These are phyloP conservation scores for Puccinia hordei DNA, from an alignment of 1,284 basidiomycete genomes.

Conservation along the genomic window DNA sequence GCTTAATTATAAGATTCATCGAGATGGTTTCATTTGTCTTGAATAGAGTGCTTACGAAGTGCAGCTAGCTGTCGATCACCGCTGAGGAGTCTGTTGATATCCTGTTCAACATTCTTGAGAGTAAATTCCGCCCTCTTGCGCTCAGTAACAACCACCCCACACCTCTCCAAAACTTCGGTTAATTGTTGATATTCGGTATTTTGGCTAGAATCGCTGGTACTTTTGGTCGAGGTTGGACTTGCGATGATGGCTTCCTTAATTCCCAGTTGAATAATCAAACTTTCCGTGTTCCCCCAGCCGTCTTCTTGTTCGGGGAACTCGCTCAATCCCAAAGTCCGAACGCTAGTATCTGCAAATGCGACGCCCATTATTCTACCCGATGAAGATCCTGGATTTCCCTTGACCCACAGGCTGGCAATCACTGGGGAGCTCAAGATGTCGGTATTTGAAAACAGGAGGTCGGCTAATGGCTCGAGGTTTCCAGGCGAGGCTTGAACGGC, in stretches of 20 bases:
- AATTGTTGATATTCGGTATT: conserved; percentile 73
- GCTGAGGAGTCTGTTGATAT: conserved; percentile 75
- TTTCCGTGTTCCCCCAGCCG: conserved; percentile 63
- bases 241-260: conserved; percentile 82
- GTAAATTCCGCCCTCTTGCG: conserved; percentile 84
- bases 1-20: not conserved
- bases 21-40: conserved; percentile 53
- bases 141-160: conserved; percentile 86
- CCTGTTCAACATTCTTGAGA: conserved; percentile 77
- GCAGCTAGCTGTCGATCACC: conserved; percentile 63
- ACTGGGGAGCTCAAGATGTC: conserved; percentile 85
- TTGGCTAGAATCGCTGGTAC: conserved; percentile 72
- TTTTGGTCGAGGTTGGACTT: conserved; percentile 64
- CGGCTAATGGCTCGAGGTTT: conserved; percentile 89
- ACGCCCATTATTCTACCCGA: conserved; percentile 63
- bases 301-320: conserved; percentile 91
- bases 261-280: conserved; percentile 90
- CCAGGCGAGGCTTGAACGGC: conserved; percentile 80
- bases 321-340: conserved; percentile 67
- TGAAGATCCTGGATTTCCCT: conserved; percentile 63
- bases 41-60: conserved; percentile 61
- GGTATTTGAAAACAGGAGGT: conserved; percentile 80
- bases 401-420: conserved; percentile 81
- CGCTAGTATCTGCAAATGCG: conserved; percentile 65
- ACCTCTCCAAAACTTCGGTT: conserved; percentile 70